These are phyloP conservation scores for Polyporus arcularius DNA, from an alignment of 768 basidiomycete genomes.

Conservation along the genomic window DNA sequence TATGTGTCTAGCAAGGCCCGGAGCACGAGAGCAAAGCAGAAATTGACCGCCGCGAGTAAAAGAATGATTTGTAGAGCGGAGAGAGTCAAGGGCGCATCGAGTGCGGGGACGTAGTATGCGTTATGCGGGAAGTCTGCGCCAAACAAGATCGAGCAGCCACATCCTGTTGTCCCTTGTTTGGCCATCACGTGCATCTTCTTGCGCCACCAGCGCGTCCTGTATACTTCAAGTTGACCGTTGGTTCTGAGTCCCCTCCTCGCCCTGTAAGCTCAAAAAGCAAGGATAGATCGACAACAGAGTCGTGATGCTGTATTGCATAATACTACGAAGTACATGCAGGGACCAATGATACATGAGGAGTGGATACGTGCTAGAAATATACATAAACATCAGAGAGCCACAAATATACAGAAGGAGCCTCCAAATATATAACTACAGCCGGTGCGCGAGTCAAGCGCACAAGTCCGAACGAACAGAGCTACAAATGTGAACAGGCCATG, in stretches of 20 bases:
- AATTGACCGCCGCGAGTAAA: constrained; percentile 26
- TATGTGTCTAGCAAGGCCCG: neutral
- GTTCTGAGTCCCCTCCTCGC: too few species aligned
- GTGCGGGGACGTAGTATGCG: neutral
- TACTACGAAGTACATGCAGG: too few species aligned
- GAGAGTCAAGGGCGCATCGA: neutral
- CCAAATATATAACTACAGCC: neutral
- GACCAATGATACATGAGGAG: too few species aligned
- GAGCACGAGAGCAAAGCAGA: constrained; percentile 17
- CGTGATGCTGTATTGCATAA: too few species aligned
- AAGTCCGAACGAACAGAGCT: neutral
- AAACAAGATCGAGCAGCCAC: constrained; percentile 17
- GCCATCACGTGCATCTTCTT: constrained; percentile 4
- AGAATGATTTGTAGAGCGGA: constrained; percentile 12
- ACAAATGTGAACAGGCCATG: neutral
- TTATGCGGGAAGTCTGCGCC: neutral
- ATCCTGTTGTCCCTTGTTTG: constrained; percentile 15
- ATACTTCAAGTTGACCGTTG: too few species aligned
- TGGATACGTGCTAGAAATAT: neutral
- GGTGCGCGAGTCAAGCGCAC: neutral
- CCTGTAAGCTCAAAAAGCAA: too few species aligned
- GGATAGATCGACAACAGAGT: too few species aligned
- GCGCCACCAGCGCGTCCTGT: too few species aligned
- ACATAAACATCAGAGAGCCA: neutral
- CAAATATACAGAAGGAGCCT: neutral